phyloP scores from a whole-genome alignment of 768 basidiomycete species.

The Xanthoconium purpureum region DNA sequence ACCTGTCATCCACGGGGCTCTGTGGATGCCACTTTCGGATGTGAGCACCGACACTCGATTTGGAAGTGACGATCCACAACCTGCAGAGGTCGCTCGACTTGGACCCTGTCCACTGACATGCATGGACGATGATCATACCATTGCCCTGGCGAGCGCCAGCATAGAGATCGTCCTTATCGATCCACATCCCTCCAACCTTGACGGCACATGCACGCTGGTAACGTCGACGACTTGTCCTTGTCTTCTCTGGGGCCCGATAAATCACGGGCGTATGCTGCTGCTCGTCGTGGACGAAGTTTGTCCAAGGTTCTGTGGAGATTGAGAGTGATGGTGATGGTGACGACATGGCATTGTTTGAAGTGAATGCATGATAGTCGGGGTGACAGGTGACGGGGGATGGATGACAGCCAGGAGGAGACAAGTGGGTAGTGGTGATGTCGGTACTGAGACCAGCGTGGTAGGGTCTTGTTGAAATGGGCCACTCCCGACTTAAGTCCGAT shows the following conservation, averaged over 20 bases:
- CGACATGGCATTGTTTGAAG: no score
- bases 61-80: conserved; percentile 10
- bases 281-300: not conserved
- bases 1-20: not conserved
- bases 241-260: not conserved
- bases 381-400: no score
- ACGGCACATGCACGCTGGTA: not conserved
- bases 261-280: not conserved
- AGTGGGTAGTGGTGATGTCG: no score
- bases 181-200: not conserved
- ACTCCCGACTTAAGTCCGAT: no score
- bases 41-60: not conserved
- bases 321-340: no score
- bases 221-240: not conserved
- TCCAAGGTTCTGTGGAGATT: no score
- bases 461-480: no score
- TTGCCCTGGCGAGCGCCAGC: not conserved
- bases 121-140: conserved; percentile 2
- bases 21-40: conserved; percentile 7
- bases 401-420: no score
- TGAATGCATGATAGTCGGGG: no score
- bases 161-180: conserved; percentile 5
- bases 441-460: no score
- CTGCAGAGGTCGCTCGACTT: not conserved
- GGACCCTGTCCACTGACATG: conserved; percentile 9